Conservation (phyloP, 2,329 filamentous ascomycete species). For the Sclerotinia subarctica region DNA sequence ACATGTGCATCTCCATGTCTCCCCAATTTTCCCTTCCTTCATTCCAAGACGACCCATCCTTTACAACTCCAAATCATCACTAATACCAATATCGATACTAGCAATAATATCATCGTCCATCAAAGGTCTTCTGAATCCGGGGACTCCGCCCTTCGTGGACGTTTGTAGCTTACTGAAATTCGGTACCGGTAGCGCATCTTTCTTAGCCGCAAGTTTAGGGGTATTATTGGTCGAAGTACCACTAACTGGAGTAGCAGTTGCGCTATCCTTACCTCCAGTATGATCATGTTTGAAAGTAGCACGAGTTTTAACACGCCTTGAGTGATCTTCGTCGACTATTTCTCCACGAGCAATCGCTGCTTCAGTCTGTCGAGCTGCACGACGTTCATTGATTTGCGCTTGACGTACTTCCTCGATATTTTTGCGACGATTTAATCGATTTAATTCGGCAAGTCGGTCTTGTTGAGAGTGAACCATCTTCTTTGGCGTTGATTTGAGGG, state of each 20-base stretch:
- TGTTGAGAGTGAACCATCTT: constrained; percentile 61
- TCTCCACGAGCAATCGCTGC: constrained; percentile 63
- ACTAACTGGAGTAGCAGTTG: constrained; percentile 49
- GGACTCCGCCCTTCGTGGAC: constrained; percentile 50
- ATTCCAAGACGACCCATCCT: neutral
- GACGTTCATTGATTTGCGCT: constrained; percentile 79
- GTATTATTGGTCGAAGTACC: constrained; percentile 41
- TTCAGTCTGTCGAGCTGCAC: constrained; percentile 57
- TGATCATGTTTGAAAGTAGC: constrained; percentile 67
- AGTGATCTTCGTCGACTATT: constrained; percentile 52
- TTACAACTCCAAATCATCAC: constrained; percentile 60
- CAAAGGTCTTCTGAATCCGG: constrained; percentile 72
- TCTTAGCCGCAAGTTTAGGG: constrained; percentile 47
- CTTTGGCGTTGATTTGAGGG: constrained; percentile 54
- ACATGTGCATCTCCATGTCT: neutral
- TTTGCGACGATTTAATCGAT: constrained; percentile 75
- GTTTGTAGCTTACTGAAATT: constrained; percentile 46
- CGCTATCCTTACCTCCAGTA: constrained; percentile 53
- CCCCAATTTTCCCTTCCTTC: neutral
- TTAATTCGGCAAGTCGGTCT: constrained; percentile 78
- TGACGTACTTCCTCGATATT: constrained; percentile 90
- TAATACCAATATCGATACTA: constrained; percentile 83
- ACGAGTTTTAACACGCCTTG: constrained; percentile 61
- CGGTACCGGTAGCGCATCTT: constrained; percentile 46
- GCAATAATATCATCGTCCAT: constrained; percentile 94